Conservation (phyloP, 768 basidiomycete species). For the Termitomyces sp. region DNA sequence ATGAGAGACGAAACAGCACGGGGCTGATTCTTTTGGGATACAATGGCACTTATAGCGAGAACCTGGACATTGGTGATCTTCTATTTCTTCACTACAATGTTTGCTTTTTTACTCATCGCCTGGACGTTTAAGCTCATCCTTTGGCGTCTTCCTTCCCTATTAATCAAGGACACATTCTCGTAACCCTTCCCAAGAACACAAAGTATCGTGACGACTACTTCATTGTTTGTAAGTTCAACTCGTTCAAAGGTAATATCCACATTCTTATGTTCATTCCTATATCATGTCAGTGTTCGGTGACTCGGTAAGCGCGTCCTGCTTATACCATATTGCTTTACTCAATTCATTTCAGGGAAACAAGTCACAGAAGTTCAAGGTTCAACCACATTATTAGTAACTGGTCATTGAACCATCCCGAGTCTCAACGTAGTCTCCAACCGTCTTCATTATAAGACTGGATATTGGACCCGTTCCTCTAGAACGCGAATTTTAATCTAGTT, state of each 20-base stretch:
- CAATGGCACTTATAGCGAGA: constrained; percentile 29
- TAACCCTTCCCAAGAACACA: constrained; percentile 11
- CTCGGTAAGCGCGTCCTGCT: constrained; percentile 12
- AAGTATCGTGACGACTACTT: constrained; percentile 18
- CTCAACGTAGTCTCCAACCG: not conserved
- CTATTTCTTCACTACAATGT: not conserved
- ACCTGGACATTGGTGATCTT: constrained; percentile 40
- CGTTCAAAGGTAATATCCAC: not conserved
- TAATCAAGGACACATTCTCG: constrained; percentile 8
- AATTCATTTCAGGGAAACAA: constrained; percentile 19
- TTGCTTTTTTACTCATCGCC: not conserved
- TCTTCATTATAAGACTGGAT: not conserved
- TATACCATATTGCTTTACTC: not conserved
- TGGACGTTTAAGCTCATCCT: constrained; percentile 16
- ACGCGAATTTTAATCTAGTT: not conserved
- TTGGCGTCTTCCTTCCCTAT: constrained; percentile 21
- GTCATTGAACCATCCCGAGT: not conserved
- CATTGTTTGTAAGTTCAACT: constrained; percentile 19
- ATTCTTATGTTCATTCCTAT: not conserved
- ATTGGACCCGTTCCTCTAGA: not conserved
- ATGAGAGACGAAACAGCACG: constrained; percentile 21
- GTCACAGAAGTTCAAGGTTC: constrained; percentile 20
- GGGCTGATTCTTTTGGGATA: constrained; percentile 39
- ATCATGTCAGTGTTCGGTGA: constrained; percentile 22
- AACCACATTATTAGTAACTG: not conserved